phyloP scores from a whole-genome alignment of 2,329 filamentous ascomycete genomes.

The Cladosporium sp. region DNA sequence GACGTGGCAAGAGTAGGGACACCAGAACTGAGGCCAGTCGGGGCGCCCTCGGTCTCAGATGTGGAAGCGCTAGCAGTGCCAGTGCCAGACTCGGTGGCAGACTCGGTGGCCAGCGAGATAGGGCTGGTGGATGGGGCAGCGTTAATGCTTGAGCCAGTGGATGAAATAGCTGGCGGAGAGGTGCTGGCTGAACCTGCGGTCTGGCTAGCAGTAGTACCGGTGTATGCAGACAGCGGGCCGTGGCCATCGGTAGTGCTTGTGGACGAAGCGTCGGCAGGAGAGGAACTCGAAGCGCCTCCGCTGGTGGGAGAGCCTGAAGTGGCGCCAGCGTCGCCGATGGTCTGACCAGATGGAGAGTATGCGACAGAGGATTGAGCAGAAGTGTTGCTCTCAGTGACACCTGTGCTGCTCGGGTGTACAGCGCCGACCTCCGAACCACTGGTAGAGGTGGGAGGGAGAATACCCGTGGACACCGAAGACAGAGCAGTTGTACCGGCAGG shows the following conservation, averaged over 20 bases:
- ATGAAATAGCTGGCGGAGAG: neutral
- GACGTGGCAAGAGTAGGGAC: neutral
- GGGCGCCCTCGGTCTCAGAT: neutral
- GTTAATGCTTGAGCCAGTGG: neutral
- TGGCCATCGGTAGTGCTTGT: neutral
- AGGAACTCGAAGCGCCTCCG: neutral
- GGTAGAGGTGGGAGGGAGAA: conserved; percentile 14
- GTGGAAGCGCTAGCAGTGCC: neutral
- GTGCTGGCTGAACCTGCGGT: neutral
- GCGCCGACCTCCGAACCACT: neutral
- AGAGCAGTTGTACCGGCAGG: neutral
- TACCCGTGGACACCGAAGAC: conserved; percentile 15
- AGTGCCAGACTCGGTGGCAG: neutral
- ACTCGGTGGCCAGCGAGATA: neutral
- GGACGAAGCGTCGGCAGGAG: neutral
- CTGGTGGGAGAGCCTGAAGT: neutral
- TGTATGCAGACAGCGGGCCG: neutral
- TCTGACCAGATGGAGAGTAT: neutral
- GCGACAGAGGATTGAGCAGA: neutral
- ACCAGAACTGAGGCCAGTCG: neutral
- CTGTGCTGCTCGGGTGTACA: neutral
- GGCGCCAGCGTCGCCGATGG: neutral
- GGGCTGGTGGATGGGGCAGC: neutral
- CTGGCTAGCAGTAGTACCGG: neutral
- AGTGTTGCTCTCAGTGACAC: neutral